A percentile compares a stretch with the other conserved stretches of the same genome.
These are phyloP conservation scores for Dothistroma septosporum DNA, from an alignment of 2,329 filamentous ascomycete species.

Conservation along the genomic window DNA sequence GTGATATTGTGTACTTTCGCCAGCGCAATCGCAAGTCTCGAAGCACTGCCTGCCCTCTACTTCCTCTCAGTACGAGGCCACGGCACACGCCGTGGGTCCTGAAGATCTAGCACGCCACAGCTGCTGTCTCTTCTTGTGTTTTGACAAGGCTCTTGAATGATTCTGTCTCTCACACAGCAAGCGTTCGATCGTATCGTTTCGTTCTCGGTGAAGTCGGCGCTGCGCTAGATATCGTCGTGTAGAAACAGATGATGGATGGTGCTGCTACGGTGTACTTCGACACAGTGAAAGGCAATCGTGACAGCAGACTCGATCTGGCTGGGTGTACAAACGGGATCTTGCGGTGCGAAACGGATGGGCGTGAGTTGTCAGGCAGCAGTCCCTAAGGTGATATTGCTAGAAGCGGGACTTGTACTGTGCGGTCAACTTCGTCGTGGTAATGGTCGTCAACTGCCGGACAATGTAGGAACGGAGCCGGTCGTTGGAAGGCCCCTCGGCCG, in stretches of 20 bases:
- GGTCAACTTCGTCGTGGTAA: background rate
- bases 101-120: slow-evolving; percentile 13
- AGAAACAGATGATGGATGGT: background rate
- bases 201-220: background rate
- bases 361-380: background rate
- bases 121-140: slow-evolving; percentile 4
- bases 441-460: background rate
- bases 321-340: background rate
- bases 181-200: background rate
- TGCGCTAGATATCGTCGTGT: background rate
- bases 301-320: background rate
- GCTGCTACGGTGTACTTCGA: background rate
- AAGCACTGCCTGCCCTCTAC: slow-evolving; percentile 7
- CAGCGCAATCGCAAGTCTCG: slow-evolving; percentile 1
- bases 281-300: background rate
- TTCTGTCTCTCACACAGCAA: background rate
- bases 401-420: background rate
- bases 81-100: slow-evolving; percentile 17
- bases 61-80: slow-evolving; percentile 12
- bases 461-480: background rate
- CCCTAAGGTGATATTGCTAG: background rate
- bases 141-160: background rate
- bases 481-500: background rate
- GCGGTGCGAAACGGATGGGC: background rate
- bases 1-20: background rate